phyloP scores from a whole-genome alignment of 179 eudicot species.

The Corrigiola litoralis region DNA sequence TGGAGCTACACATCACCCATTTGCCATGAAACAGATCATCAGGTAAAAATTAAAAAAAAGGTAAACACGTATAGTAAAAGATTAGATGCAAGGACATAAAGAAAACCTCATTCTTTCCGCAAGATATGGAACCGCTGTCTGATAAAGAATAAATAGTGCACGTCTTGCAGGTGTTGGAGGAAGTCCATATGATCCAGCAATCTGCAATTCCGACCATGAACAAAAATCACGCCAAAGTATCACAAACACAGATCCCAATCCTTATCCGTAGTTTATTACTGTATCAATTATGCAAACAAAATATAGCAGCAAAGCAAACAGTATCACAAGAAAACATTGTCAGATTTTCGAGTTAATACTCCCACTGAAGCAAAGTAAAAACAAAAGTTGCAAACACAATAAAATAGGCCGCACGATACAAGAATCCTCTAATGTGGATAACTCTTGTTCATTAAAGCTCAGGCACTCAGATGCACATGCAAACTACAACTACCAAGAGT shows the following conservation, averaged over 20 bases:
- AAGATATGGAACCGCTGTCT: constrained; percentile 90
- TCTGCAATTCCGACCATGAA: constrained; percentile 44
- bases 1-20: constrained; percentile 50
- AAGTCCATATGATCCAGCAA: constrained; percentile 86
- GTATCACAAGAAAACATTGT: no score
- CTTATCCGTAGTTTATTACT: neutral
- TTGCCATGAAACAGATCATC: constrained; percentile 3
- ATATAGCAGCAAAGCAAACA: neutral
- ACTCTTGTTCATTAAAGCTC: no score
- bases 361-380: no score
- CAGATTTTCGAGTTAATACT: no score
- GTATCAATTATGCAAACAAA: neutral
- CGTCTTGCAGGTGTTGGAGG: constrained; percentile 99
- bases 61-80: neutral
- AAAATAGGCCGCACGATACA: no score
- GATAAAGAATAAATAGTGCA: constrained; percentile 79
- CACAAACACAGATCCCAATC: neutral
- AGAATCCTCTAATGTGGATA: no score
- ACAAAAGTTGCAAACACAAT: no score
- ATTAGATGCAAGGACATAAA: neutral
- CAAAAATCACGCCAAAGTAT: neutral
- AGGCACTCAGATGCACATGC: neutral
- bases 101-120: constrained; percentile 88
- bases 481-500: no score
- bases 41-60: neutral